Evolutionary conservation across 352 stramenopile genomes (phyloP).

Genomic region (Phytophthora tubulina): DNA sequence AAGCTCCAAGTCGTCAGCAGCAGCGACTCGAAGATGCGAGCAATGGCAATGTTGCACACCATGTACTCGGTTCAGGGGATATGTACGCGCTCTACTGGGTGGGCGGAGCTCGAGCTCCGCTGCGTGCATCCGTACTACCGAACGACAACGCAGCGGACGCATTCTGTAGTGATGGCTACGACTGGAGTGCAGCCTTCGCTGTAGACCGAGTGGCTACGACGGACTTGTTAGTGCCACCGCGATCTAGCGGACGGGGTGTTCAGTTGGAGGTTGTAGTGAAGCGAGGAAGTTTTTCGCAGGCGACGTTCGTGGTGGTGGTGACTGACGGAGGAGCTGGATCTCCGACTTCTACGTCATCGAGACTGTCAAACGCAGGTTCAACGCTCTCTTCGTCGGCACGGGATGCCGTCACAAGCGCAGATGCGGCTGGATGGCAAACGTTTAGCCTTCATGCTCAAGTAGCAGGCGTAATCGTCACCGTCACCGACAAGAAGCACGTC

Average conservation of each 20-base stretch:
- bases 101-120: conserved; percentile 50
- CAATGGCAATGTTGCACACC: conserved; percentile 65
- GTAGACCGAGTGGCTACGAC: conserved; percentile 58
- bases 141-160: conserved; percentile 32
- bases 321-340: conserved; percentile 40
- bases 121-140: conserved; percentile 69
- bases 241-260: conserved; percentile 37
- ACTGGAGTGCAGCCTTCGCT: conserved; percentile 71
- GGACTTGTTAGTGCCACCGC: conserved; percentile 63
- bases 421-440: conserved; percentile 53
- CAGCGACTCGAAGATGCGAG: conserved; percentile 37
- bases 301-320: conserved; percentile 78
- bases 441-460: conserved; percentile 79
- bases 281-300: conserved; percentile 76
- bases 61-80: conserved; percentile 76
- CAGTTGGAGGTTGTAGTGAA: conserved; percentile 73
- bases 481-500: conserved; percentile 66
- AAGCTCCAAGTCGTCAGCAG: conserved; percentile 44
- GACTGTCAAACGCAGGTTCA: conserved; percentile 31
- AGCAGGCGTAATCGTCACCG: conserved; percentile 71
- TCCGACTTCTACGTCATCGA: conserved; percentile 32
- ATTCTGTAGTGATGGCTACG: conserved; percentile 56
- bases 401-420: conserved; percentile 6
- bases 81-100: conserved; percentile 87
- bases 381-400: conserved; percentile 27